These are phyloP conservation scores for Trichomonascaceae sp. DNA, from an alignment of 1,139 yeast genomes.

Conservation along the genomic window DNA sequence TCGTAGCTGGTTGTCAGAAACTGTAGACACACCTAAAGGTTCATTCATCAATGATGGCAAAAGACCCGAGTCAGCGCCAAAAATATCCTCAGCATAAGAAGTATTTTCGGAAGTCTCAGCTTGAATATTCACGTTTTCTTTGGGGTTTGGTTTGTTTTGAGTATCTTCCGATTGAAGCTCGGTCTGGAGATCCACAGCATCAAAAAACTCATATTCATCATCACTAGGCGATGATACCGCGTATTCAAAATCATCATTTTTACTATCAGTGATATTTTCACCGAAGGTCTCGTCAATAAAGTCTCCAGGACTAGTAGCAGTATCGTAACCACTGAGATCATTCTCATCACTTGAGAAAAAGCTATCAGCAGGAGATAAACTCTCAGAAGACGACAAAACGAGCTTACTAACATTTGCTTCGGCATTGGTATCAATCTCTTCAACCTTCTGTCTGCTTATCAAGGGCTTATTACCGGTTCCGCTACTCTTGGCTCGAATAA, in stretches of 20 bases:
- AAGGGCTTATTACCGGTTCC: background rate
- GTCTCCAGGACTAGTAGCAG: constrained; percentile 8
- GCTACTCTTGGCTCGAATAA: background rate
- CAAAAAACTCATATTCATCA: background rate
- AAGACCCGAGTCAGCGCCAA: constrained; percentile 3
- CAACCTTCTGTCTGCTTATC: background rate
- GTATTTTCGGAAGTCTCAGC: constrained; percentile 10
- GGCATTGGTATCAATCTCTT: background rate
- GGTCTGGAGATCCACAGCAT: background rate
- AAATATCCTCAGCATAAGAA: background rate
- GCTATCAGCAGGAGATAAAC: background rate
- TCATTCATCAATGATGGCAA: background rate
- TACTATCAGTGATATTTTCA: background rate
- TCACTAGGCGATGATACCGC: background rate
- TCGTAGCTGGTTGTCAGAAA: background rate
- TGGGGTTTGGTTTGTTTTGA: background rate
- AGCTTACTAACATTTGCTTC: background rate
- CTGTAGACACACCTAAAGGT: background rate
- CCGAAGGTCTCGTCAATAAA: background rate
- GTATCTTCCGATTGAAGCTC: background rate
- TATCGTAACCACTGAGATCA: constrained; percentile 7
- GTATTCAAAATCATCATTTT: background rate
- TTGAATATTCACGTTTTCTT: constrained; percentile 10
- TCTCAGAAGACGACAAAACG: background rate
- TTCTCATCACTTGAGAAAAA: background rate